Evolutionary conservation across 1,284 basidiomycete genomes (phyloP), one percentile per base, ranked within the genome.

Genomic region (Neonothopanus nambi): DNA sequence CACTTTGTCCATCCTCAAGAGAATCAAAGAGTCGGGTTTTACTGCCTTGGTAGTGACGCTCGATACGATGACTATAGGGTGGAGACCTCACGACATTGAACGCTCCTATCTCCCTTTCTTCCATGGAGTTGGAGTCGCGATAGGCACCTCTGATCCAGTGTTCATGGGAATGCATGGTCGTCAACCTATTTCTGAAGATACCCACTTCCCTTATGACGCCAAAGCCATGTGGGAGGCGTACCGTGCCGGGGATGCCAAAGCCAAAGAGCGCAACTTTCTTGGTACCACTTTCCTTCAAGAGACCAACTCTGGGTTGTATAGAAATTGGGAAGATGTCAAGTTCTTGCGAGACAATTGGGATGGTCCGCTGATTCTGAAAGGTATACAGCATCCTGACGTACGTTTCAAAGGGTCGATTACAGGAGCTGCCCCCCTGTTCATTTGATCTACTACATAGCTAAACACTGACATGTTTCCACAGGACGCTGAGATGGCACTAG

Each of bases 401-500:
- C 50, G 66, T 68, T 40, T 23, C n/a, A n/a, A n/a, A n/a, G n/a
- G n/a, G n/a, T n/a, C n/a, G n/a, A n/a, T n/a, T n/a, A n/a, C n/a
- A n/a, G n/a, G n/a, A n/a, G n/a, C n/a, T n/a, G n/a, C n/a, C n/a
- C n/a, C n/a, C n/a, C n/a, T n/a, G n/a, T n/a, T n/a, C n/a, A n/a
- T n/a, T n/a, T n/a, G n/a, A n/a, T n/a, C n/a, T n/a, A n/a, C n/a
- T n/a, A n/a, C n/a, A n/a, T n/a, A n/a, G n/a, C n/a, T n/a, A n/a
- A n/a, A n/a, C n/a, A 26, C 11, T 35, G 38, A 21, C 21, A 38
- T 54, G 13, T 39, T 45, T 37, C 50, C 56, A 5, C 57, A 89
- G 74, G 89, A 92, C 62, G 89, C 89, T 1, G 80, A 85, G 59
- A 79, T 77, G 57, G 87, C 87, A 0, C 63, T 90, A 8, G 81